phyloP scores from a whole-genome alignment of 108 stramenopile species.

The Cyclotella cryptica region DNA sequence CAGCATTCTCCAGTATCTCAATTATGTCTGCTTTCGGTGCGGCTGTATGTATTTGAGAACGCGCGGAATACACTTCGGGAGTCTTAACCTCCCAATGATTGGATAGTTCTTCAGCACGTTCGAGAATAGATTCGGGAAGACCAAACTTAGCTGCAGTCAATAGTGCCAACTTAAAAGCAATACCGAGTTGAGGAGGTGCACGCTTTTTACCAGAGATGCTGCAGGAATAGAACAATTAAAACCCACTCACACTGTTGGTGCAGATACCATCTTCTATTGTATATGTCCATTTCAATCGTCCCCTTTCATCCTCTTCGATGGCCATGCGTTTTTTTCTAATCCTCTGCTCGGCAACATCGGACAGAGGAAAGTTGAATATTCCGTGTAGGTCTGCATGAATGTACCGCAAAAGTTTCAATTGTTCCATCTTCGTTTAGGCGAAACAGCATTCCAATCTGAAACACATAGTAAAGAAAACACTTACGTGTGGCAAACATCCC shows the following conservation, averaged over 20 bases:
- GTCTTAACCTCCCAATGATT: conserved; percentile 17
- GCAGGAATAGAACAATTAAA: not conserved
- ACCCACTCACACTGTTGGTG: conserved; percentile 60
- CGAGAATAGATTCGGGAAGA: conserved; percentile 70
- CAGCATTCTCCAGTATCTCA: conserved; percentile 38
- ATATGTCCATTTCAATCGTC: conserved; percentile 79
- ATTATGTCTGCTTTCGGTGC: conserved; percentile 17
- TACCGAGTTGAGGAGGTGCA: not conserved
- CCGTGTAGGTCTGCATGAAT: conserved; percentile 46
- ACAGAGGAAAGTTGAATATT: conserved; percentile 42
- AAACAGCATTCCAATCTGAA: not conserved
- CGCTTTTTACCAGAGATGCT: not conserved
- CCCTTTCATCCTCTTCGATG: conserved; percentile 29
- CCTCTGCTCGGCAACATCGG: conserved; percentile 25
- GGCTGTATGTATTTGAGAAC: not conserved
- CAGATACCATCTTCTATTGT: conserved; percentile 87
- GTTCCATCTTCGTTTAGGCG: not conserved
- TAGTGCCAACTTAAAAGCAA: conserved; percentile 64
- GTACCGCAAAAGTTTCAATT: not conserved
- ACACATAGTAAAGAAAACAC: conserved; percentile 24
- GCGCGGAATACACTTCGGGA: not conserved
- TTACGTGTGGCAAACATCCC: conserved; percentile 90
- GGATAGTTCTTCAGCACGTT: conserved; percentile 75
- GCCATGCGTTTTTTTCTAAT: conserved; percentile 57
- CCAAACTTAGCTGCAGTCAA: conserved; percentile 85